Conservation (phyloP, 768 basidiomycete genomes). For the Leccinum sublutescens region DNA sequence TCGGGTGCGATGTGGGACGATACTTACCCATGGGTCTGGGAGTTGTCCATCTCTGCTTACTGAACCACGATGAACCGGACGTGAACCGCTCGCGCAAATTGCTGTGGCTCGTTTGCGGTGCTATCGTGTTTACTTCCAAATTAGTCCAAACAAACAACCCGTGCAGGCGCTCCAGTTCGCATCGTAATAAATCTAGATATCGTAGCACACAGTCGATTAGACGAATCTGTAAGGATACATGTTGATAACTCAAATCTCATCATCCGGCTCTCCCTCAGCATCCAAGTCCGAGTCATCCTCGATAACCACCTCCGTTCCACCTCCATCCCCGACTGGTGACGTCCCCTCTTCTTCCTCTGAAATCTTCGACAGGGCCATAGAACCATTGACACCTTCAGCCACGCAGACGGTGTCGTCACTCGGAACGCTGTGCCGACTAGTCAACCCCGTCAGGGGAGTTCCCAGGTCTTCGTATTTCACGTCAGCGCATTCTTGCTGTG, state of each 20-base stretch:
- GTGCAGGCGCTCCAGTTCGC: conserved; percentile 24
- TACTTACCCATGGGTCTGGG: conserved; percentile 36
- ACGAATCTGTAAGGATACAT: conserved; percentile 22
- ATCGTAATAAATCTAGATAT: conserved; percentile 11
- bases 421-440: conserved; percentile 53
- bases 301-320: conserved; percentile 13
- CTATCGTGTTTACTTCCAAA: conserved; percentile 11
- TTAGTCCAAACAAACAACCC: conserved; percentile 23
- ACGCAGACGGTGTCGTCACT: conserved; percentile 57
- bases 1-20: conserved; percentile 10
- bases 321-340: background rate
- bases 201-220: conserved; percentile 23
- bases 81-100: conserved; percentile 33
- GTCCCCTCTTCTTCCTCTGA: conserved; percentile 17
- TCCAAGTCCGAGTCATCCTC: conserved; percentile 38
- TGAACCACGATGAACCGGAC: conserved; percentile 38
- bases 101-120: conserved; percentile 35
- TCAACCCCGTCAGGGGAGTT: conserved; percentile 48
- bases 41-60: conserved; percentile 31
- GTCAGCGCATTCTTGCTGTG: conserved; percentile 23
- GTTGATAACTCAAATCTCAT: conserved; percentile 45
- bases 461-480: conserved; percentile 54
- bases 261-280: conserved; percentile 45
- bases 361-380: conserved; percentile 30
- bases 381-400: conserved; percentile 29